Evolutionary conservation across 305 asterid genomes (phyloP).

Genomic region (Fraxinus sp.): DNA sequence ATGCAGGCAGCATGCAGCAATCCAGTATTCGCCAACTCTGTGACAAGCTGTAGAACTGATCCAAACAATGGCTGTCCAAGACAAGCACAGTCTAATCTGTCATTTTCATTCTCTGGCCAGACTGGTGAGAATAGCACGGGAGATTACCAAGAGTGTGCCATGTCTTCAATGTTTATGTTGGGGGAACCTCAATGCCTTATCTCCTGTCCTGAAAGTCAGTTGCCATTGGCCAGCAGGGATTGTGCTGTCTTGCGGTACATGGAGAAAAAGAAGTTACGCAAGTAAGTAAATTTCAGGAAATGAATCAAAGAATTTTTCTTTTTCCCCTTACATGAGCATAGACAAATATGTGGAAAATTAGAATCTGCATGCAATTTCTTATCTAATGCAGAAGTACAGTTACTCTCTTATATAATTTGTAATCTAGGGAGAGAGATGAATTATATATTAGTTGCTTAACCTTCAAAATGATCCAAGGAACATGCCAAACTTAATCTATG

Average conservation of each 20-base stretch:
- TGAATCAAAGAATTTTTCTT: background rate
- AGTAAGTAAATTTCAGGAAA: constrained; percentile 43
- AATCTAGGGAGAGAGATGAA: background rate
- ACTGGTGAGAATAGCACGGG: constrained; percentile 34
- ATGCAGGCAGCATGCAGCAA: constrained; percentile 45
- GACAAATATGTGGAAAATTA: background rate
- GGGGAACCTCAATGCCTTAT: constrained; percentile 53
- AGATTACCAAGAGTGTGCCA: constrained; percentile 49
- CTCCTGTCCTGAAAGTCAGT: constrained; percentile 43
- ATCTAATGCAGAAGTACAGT: background rate
- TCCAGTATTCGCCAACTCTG: constrained; percentile 34
- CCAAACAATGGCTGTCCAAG: constrained; percentile 31
- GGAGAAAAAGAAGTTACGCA: constrained; percentile 82
- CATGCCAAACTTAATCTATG: background rate
- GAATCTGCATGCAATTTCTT: background rate
- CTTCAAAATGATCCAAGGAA: background rate
- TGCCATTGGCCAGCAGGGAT: constrained; percentile 55
- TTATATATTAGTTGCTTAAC: background rate
- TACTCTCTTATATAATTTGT: background rate
- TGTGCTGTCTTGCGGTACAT: constrained; percentile 73
- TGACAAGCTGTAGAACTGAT: constrained; percentile 46
- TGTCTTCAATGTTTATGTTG: constrained; percentile 40
- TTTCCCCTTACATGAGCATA: background rate
- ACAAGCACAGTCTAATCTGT: constrained; percentile 34
- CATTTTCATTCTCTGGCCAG: constrained; percentile 34